phyloP scores from a whole-genome alignment of 371 early-diverging fungal genomes.

The Actinomortierella wolfii region DNA sequence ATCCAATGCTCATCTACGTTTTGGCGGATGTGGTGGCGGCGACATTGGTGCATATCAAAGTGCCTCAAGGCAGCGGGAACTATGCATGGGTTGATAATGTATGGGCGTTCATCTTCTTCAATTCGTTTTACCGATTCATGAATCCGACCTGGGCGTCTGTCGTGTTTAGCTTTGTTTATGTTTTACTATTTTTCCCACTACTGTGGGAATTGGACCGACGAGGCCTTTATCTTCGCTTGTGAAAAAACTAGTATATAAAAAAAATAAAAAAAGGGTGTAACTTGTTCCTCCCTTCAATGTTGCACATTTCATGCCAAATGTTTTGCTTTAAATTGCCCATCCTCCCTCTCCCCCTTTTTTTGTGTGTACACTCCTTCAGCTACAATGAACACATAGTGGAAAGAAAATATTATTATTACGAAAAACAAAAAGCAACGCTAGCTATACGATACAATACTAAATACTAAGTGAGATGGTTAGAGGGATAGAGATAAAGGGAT shows the following conservation, averaged over 20 bases:
- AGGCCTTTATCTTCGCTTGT: slow-evolving; percentile 17
- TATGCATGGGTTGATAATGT: slow-evolving; percentile 13
- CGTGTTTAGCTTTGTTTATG: slow-evolving; percentile 18
- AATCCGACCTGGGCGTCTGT: slow-evolving; percentile 22
- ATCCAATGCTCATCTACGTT: slow-evolving; percentile 33
- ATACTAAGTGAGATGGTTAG: no score
- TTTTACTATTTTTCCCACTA: slow-evolving; percentile 17
- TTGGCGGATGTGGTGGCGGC: slow-evolving; percentile 21
- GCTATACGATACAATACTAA: no score
- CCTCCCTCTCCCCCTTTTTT: no score
- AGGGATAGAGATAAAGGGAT: no score
- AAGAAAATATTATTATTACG: no score
- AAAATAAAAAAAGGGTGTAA: neutral
- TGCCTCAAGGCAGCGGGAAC: neutral
- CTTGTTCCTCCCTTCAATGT: no score
- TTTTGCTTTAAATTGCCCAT: no score
- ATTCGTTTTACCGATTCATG: slow-evolving; percentile 21
- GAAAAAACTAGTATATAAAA: neutral
- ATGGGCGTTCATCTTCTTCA: slow-evolving; percentile 25
- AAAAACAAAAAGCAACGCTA: no score
- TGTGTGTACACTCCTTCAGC: no score
- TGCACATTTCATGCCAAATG: no score
- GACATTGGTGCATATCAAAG: slow-evolving; percentile 18
- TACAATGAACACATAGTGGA: no score
- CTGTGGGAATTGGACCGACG: slow-evolving; percentile 20